Evolutionary conservation across 2,329 filamentous ascomycete genomes (phyloP), one percentile per base, ranked within the genome.

Genomic region (Knoxdaviesia capensis): DNA sequence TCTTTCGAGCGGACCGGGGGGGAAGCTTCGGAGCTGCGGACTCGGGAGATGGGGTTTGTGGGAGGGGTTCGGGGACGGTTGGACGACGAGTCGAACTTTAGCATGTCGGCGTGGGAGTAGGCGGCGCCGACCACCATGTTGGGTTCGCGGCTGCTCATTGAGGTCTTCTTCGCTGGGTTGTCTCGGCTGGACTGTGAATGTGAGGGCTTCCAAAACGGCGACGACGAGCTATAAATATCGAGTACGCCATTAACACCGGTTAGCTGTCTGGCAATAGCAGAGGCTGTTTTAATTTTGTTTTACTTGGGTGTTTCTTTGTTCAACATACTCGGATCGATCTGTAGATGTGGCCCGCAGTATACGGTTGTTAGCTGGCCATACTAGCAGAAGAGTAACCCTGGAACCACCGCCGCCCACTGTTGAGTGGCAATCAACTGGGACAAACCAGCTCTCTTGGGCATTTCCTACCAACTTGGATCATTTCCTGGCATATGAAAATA

Each of bases 381-480:
- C 20, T 20, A 20, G 20, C 20, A 20, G 20, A 20, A 20, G 3
- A 20, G 20, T 2, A 20, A 20, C 20, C 20, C 20, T 20, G 20
- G 20, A 20, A 20, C 20, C 20, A 20, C 20, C 20, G 3, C 20
- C 20, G 20, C 20, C 20, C 20, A 20, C 20, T 20, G 20, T 3
- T 20, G 20, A 3, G 20, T 20, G 20, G 20, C 20, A 20, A 20
- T 20, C 20, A 20, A 20, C 20, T 20, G 20, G 20, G 20, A 20
- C 20, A 20, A 20, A 20, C 20, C 20, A 20, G 20, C 20, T 20
- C 20, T 20, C 20, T 20, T 20, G 20, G 20, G 20, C 20, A 20
- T 20, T 20, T 20, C 69, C 54, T 79, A 96, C 90, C 88, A 68
- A 98, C 87, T 80, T 98, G 88, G 52, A 94, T 84, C 90, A 98